These are phyloP conservation scores for Entomortierella lignicola DNA, from an alignment of 192 early-diverging fungal species.

Conservation along the genomic window DNA sequence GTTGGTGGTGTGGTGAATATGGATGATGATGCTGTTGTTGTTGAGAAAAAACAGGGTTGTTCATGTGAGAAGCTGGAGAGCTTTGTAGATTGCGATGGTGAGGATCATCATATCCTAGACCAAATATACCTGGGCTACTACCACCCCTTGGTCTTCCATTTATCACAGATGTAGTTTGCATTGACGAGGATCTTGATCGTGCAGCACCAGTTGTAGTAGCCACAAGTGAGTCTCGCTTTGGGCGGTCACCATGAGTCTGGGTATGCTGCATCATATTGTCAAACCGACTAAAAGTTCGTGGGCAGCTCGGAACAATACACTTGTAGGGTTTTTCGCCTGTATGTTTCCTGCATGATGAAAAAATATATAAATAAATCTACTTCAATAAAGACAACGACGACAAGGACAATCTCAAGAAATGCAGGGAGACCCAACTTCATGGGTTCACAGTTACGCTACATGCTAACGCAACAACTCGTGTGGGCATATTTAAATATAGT, in stretches of 20 bases:
- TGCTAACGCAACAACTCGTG: neutral
- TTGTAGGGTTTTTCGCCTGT: slow-evolving; percentile 70
- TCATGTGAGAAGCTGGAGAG: slow-evolving; percentile 4
- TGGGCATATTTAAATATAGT: neutral
- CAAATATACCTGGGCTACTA: slow-evolving; percentile 40
- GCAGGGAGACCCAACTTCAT: neutral
- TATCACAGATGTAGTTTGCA: slow-evolving; percentile 31
- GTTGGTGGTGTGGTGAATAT: neutral
- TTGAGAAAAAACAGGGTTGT: slow-evolving; percentile 6
- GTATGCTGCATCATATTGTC: slow-evolving; percentile 82
- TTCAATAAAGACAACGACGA: no score
- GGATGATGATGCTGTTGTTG: slow-evolving; percentile 20
- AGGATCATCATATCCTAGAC: slow-evolving; percentile 20
- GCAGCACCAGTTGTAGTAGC: neutral
- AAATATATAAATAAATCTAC: neutral
- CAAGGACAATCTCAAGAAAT: neutral
- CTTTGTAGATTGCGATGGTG: slow-evolving; percentile 13
- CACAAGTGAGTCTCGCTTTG: slow-evolving; percentile 45
- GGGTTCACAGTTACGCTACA: neutral
- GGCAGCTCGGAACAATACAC: slow-evolving; percentile 66
- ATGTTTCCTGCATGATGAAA: slow-evolving; percentile 29
- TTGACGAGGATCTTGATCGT: slow-evolving; percentile 33
- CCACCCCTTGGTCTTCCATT: slow-evolving; percentile 32
- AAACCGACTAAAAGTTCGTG: slow-evolving; percentile 73
- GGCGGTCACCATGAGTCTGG: slow-evolving; percentile 63